A percentile compares a stretch with the other conserved stretches of the same genome.
Conservation (phyloP, 495 filamentous ascomycete species). For the Geopyxis carbonaria region DNA sequence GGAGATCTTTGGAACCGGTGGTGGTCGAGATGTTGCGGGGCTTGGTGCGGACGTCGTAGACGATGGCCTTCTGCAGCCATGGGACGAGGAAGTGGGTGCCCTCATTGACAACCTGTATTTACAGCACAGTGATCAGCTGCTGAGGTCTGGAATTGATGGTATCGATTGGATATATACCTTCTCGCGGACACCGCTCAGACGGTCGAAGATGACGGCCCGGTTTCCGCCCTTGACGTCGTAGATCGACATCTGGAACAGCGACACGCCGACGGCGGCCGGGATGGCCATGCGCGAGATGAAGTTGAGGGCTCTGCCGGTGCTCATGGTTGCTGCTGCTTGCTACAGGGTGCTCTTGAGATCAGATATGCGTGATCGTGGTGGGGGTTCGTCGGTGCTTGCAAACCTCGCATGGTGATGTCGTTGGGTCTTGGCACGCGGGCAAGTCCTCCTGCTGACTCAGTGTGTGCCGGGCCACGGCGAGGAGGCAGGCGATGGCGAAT, state of each 20-base stretch:
- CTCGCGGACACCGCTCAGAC: slow-evolving; percentile 81
- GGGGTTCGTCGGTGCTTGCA: too few species aligned
- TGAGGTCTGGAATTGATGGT: not conserved
- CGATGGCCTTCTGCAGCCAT: slow-evolving; percentile 86
- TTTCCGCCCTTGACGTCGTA: slow-evolving; percentile 95
- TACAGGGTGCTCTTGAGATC: slow-evolving; percentile 1
- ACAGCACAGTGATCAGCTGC: slow-evolving; percentile 6
- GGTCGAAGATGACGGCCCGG: slow-evolving; percentile 95
- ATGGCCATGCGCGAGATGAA: slow-evolving; percentile 53
- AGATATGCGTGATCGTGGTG: slow-evolving; percentile 16
- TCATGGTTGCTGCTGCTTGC: slow-evolving; percentile 9
- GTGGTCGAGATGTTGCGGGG: slow-evolving; percentile 95
- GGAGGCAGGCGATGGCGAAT: too few species aligned
- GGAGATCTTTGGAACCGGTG: slow-evolving; percentile 94
- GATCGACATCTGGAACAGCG: slow-evolving; percentile 54
- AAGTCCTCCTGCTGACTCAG: too few species aligned
- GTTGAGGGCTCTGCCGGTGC: slow-evolving; percentile 29
- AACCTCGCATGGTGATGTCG: too few species aligned
- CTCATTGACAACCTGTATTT: slow-evolving; percentile 59
- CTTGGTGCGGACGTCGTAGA: slow-evolving; percentile 97
- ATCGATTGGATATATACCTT: slow-evolving; percentile 25
- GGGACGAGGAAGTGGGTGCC: slow-evolving; percentile 94
- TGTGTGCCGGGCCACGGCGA: too few species aligned
- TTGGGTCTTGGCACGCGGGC: too few species aligned
- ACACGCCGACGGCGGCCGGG: slow-evolving; percentile 46